phyloP scores from a whole-genome alignment of 148 eudicot species.

The Agrostemma githago region DNA sequence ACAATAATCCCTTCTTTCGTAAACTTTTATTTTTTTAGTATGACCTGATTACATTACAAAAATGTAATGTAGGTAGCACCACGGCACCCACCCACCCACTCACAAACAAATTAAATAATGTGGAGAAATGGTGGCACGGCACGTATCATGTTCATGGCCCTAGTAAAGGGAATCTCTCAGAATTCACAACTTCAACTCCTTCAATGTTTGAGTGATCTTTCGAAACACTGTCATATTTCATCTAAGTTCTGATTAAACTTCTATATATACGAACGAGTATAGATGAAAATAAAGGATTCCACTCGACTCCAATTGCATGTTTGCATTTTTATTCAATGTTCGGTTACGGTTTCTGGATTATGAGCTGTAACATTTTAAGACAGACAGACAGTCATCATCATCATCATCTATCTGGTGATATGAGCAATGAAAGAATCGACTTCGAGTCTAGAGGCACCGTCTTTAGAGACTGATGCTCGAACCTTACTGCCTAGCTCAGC shows the following conservation, averaged over 20 bases:
- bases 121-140: too few relatives aligned
- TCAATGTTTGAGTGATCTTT: not conserved
- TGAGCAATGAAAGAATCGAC: constrained; percentile 49
- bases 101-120: too few relatives aligned
- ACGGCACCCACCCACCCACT: too few relatives aligned
- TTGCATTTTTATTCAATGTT: not conserved
- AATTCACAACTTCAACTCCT: not conserved
- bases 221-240: not conserved
- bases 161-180: not conserved
- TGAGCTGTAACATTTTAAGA: not conserved
- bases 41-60: too few relatives aligned
- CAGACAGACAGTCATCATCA: too few relatives aligned
- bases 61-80: too few relatives aligned
- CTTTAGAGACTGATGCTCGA: constrained; percentile 29
- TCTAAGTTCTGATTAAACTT: not conserved
- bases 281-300: too few relatives aligned
- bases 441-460: constrained; percentile 38
- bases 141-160: not conserved
- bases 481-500: constrained; percentile 25
- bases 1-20: too few relatives aligned
- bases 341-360: not conserved
- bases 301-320: not conserved
- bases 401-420: constrained; percentile 36
- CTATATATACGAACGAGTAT: too few relatives aligned
- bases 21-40: too few relatives aligned